Conservation (phyloP, 441 rosid genomes). For the Brassica balearica region DNA sequence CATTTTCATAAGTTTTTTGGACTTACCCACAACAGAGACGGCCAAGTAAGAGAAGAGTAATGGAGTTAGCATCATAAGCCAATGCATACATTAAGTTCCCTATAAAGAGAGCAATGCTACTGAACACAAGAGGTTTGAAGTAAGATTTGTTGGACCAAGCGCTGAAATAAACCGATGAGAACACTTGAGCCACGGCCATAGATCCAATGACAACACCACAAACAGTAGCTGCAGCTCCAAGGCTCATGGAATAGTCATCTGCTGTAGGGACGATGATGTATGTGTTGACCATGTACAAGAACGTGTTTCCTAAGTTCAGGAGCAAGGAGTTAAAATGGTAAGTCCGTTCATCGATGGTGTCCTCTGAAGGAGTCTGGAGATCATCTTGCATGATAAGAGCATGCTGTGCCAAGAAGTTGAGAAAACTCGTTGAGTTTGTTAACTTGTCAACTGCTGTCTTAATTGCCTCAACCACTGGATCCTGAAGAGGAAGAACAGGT, state of each 20-base stretch:
- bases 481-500: slow-evolving; percentile 86
- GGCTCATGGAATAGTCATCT: slow-evolving; percentile 91
- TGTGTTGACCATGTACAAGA: slow-evolving; percentile 98
- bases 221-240: slow-evolving; percentile 99
- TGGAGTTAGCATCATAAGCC: slow-evolving; percentile 86
- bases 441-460: slow-evolving; percentile 91
- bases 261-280: slow-evolving; percentile 98
- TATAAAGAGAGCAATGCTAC: slow-evolving; percentile 78
- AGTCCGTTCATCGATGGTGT: slow-evolving; percentile 63
- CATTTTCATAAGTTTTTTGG: neutral
- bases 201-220: slow-evolving; percentile 98
- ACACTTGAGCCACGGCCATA: slow-evolving; percentile 98
- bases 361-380: slow-evolving; percentile 78
- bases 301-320: slow-evolving; percentile 86
- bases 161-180: slow-evolving; percentile 96
- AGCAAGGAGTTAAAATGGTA: slow-evolving; percentile 87
- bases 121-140: slow-evolving; percentile 91
- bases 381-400: slow-evolving; percentile 98
- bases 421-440: slow-evolving; percentile 82
- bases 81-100: slow-evolving; percentile 93
- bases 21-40: slow-evolving; percentile 98
- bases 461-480: slow-evolving; percentile 83
- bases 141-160: slow-evolving; percentile 98
- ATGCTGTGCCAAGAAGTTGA: slow-evolving; percentile 93
- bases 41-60: slow-evolving; percentile 75